Evolutionary conservation across 2,329 filamentous ascomycete species (phyloP).

Genomic region (Verticillium albo-atrum): DNA sequence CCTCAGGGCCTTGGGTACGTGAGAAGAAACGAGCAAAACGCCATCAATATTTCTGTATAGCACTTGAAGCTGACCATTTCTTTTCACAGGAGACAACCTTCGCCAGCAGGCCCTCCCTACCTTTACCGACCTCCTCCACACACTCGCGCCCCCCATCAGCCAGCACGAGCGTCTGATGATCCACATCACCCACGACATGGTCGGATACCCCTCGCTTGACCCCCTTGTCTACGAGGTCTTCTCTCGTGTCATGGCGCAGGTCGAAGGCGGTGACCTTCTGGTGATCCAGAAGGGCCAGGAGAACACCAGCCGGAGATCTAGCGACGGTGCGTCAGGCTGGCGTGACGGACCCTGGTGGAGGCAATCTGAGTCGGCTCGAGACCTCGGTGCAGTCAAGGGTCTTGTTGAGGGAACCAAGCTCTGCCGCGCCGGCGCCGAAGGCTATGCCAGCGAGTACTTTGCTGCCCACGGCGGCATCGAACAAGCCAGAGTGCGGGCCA

Average conservation of each 20-base stretch:
- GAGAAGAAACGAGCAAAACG: not conserved
- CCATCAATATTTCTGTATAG: conserved; percentile 6
- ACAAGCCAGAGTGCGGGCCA: conserved; percentile 72
- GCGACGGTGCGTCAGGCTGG: conserved; percentile 65
- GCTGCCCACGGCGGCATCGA: conserved; percentile 72
- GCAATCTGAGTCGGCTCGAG: conserved; percentile 62
- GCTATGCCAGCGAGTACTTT: conserved; percentile 83
- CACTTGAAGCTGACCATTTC: not conserved
- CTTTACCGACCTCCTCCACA: conserved; percentile 91
- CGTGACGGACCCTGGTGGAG: conserved; percentile 97
- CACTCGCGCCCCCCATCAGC: conserved; percentile 90
- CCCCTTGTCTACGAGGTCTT: conserved; percentile 90
- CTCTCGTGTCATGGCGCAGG: conserved; percentile 95
- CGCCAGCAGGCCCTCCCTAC: conserved; percentile 85
- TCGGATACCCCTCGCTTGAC: conserved; percentile 90
- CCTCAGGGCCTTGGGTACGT: conserved; percentile 69
- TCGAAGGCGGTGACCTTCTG: conserved; percentile 91
- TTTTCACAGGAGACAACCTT: conserved; percentile 70
- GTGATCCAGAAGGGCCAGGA: conserved; percentile 93
- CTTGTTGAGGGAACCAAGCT: conserved; percentile 86
- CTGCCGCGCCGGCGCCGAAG: conserved; percentile 81
- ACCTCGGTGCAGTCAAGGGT: conserved; percentile 75
- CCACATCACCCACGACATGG: conserved; percentile 93
- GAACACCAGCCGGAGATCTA: conserved; percentile 63
- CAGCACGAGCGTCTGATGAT: conserved; percentile 96